These are phyloP conservation scores for Pyronema domesticum DNA, from an alignment of 495 filamentous ascomycete species.

Conservation along the genomic window DNA sequence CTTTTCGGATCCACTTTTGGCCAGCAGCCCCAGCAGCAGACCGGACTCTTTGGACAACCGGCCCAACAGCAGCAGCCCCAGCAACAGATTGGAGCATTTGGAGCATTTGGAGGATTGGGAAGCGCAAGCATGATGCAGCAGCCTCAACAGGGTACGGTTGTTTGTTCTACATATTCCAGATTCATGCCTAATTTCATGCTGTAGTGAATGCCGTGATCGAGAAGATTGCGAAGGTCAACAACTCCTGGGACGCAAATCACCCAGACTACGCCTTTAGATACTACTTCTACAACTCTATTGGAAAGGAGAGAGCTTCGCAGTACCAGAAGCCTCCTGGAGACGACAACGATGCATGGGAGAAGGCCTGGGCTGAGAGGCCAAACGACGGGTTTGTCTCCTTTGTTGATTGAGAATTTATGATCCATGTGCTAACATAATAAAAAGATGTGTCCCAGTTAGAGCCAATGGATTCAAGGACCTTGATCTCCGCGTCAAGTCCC, in stretches of 20 bases:
- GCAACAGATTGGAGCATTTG: conserved; percentile 25
- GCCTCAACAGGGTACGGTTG: conserved; percentile 6
- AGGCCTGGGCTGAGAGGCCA: conserved; percentile 71
- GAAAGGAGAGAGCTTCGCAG: conserved; percentile 58
- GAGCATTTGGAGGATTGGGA: conserved; percentile 5
- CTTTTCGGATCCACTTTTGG: not conserved
- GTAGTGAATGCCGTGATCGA: conserved; percentile 68
- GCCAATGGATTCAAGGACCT: conserved; percentile 52
- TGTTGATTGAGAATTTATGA: not conserved
- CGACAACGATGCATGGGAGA: conserved; percentile 77
- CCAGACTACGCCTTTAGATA: conserved; percentile 63
- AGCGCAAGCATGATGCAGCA: conserved; percentile 6
- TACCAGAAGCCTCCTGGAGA: conserved; percentile 62
- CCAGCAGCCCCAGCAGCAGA: conserved; percentile 28
- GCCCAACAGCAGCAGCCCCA: conserved; percentile 28
- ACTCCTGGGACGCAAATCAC: conserved; percentile 66
- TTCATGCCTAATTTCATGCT: conserved; percentile 15
- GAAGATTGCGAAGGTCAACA: conserved; percentile 57
- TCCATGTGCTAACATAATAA: not conserved
- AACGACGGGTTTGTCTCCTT: conserved; percentile 52
- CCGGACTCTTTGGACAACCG: conserved; percentile 27
- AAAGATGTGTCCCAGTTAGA: conserved; percentile 27
- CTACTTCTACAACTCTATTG: conserved; percentile 89
- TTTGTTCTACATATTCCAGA: not conserved
- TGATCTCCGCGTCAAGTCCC: conserved; percentile 57